Percentiles rank a stretch among this genome's conserved stretches.
Evolutionary conservation across 2,329 filamentous ascomycete species (phyloP).

Genomic region (Calonectria pseudoreteaudii): DNA sequence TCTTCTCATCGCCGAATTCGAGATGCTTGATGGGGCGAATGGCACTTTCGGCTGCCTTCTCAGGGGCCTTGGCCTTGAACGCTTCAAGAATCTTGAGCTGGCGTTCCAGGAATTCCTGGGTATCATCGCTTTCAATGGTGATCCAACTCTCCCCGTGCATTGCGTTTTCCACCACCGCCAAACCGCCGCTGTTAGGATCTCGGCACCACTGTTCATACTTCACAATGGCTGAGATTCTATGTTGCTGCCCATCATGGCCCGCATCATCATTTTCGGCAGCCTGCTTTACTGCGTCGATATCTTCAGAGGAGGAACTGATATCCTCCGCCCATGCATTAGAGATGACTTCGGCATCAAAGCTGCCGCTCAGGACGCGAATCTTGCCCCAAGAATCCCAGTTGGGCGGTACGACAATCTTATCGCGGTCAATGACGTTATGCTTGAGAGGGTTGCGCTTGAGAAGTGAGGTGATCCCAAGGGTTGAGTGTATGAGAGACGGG

Average conservation of each 20-base stretch:
- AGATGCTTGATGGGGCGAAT: slow-evolving; percentile 39
- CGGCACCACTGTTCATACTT: slow-evolving; percentile 84
- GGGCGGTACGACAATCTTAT: slow-evolving; percentile 92
- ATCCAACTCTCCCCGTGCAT: slow-evolving; percentile 52
- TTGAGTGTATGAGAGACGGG: slow-evolving; percentile 84
- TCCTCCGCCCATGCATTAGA: slow-evolving; percentile 89
- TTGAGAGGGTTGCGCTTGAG: slow-evolving; percentile 83
- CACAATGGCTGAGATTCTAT: slow-evolving; percentile 71
- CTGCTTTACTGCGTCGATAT: slow-evolving; percentile 40
- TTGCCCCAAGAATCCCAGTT: slow-evolving; percentile 99
- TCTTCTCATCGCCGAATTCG: slow-evolving; percentile 56
- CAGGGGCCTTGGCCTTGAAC: slow-evolving; percentile 66
- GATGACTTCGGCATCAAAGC: slow-evolving; percentile 89
- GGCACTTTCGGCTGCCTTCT: slow-evolving; percentile 50
- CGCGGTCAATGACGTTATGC: slow-evolving; percentile 91
- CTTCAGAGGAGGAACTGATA: slow-evolving; percentile 68
- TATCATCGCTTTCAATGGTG: slow-evolving; percentile 64
- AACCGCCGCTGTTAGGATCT: slow-evolving; percentile 75
- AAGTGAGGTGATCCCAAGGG: slow-evolving; percentile 86
- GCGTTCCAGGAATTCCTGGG: slow-evolving; percentile 80
- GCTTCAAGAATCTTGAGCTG: slow-evolving; percentile 83
- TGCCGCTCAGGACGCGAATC: slow-evolving; percentile 90
- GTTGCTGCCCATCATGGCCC: slow-evolving; percentile 29
- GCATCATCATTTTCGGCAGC: slow-evolving; percentile 39
- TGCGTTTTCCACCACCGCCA: slow-evolving; percentile 54